A percentile compares a stretch with the other conserved stretches of the same genome.
Conservation (phyloP, 208 protist genomes). For the Trypanosoma cruzi region DNA sequence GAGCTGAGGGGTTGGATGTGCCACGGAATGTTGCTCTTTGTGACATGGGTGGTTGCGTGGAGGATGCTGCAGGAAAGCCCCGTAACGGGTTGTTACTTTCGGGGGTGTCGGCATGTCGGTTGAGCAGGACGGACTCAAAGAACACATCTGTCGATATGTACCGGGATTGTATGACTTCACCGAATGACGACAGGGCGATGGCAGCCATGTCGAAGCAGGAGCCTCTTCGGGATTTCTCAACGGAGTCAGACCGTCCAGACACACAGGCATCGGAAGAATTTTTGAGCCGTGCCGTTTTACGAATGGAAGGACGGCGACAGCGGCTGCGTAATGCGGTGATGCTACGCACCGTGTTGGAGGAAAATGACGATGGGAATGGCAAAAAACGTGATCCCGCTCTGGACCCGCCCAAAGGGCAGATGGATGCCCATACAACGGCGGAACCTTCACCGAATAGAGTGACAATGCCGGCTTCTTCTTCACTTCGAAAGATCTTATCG, state of each 20-base stretch:
- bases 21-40: neutral
- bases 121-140: neutral
- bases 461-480: neutral
- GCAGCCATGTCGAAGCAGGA: neutral
- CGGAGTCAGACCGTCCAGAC: neutral
- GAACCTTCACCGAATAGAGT: neutral
- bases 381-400: neutral
- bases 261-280: neutral
- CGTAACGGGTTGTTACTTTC: neutral
- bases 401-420: neutral
- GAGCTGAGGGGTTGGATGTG: neutral
- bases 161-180: neutral
- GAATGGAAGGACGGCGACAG: slow-evolving; percentile 18
- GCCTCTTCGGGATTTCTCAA: neutral
- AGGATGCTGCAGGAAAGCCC: neutral
- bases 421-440: neutral
- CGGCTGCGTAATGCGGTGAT: slow-evolving; percentile 16
- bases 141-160: neutral
- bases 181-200: neutral
- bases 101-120: neutral
- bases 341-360: neutral
- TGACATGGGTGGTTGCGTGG: neutral
- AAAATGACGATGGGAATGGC: neutral
- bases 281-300: neutral
- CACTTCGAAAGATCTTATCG: neutral